phyloP scores from a whole-genome alignment of 768 basidiomycete species.

The Guyanaporus albipodus region DNA sequence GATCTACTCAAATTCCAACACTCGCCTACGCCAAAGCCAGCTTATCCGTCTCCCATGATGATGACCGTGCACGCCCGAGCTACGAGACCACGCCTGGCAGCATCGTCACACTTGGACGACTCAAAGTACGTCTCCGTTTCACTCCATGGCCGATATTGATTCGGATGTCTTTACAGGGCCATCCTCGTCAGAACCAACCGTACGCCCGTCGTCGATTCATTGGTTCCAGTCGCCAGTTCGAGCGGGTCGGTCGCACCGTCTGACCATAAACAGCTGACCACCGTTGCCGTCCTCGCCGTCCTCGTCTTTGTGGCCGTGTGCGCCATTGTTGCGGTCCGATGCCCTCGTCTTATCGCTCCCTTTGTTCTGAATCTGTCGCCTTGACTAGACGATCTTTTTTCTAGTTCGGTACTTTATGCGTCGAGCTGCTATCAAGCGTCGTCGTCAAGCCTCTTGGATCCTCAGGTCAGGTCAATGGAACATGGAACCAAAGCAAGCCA shows the following conservation, averaged over 20 bases:
- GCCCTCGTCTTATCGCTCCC: neutral
- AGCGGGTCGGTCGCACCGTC: neutral
- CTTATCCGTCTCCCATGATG: neutral
- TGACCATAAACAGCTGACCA: neutral
- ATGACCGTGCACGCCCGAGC: too few species aligned
- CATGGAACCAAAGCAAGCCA: conserved; percentile 12
- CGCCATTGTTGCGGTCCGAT: conserved; percentile 10
- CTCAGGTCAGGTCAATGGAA: conserved; percentile 20
- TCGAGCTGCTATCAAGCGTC: conserved; percentile 16
- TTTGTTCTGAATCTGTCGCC: neutral
- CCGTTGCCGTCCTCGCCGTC: neutral
- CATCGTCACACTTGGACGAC: too few species aligned
- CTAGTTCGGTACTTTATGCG: conserved; percentile 14
- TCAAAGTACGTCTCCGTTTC: conserved; percentile 4
- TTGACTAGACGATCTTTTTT: conserved; percentile 11
- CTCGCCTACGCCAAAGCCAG: too few species aligned
- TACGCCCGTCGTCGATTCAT: conserved; percentile 14
- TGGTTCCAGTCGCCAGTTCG: conserved; percentile 1
- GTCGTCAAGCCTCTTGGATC: conserved; percentile 26
- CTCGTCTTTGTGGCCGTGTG: conserved; percentile 2
- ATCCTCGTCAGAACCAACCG: neutral
- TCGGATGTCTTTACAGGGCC: neutral
- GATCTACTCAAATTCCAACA: neutral
- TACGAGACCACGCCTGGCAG: too few species aligned
- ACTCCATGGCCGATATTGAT: neutral